Evolutionary conservation across 1,284 basidiomycete genomes (phyloP).

Genomic region (Exobasidium cylindrosporum): DNA sequence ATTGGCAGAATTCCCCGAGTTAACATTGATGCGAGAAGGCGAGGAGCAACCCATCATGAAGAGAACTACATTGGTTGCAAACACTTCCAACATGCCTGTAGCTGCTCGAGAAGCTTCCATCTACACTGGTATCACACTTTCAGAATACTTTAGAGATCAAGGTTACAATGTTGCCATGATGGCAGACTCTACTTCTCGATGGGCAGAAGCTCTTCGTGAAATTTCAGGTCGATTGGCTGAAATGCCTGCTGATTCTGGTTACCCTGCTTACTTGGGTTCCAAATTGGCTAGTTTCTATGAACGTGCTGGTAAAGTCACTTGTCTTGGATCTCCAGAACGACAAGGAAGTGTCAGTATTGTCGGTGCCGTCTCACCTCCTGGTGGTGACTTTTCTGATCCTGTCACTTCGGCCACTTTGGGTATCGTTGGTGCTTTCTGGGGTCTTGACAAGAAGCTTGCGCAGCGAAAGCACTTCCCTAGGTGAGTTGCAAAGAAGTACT

Average conservation of each 20-base stretch:
- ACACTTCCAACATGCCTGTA: constrained; percentile 99
- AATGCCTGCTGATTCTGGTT: constrained; percentile 96
- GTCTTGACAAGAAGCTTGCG: constrained; percentile 81
- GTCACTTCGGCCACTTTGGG: constrained; percentile 94
- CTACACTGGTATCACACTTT: constrained; percentile 98
- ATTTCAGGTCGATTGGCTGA: constrained; percentile 98
- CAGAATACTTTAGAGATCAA: constrained; percentile 99
- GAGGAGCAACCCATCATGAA: constrained; percentile 99
- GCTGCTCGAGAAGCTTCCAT: constrained; percentile 99
- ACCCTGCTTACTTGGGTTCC: constrained; percentile 93
- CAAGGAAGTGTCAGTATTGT: constrained; percentile 96
- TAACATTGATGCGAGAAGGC: constrained; percentile 82
- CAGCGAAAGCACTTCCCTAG: constrained; percentile 85
- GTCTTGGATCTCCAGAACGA: constrained; percentile 82
- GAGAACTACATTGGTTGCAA: constrained; percentile 96
- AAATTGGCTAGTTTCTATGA: constrained; percentile 99
- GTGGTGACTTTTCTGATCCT: constrained; percentile 98
- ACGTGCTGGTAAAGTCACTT: constrained; percentile 93
- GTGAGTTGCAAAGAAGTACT: no score
- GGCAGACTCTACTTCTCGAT: constrained; percentile 98
- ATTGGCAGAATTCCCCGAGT: constrained; percentile 88
- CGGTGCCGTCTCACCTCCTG: constrained; percentile 96
- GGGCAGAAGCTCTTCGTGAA: constrained; percentile 98
- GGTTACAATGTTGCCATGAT: constrained; percentile 99
- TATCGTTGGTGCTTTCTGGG: constrained; percentile 92